Percentiles rank a stretch among this genome's conserved stretches.
Evolutionary conservation across 2,329 filamentous ascomycete genomes (phyloP).

Genomic region (Metarhizium guizhouense): DNA sequence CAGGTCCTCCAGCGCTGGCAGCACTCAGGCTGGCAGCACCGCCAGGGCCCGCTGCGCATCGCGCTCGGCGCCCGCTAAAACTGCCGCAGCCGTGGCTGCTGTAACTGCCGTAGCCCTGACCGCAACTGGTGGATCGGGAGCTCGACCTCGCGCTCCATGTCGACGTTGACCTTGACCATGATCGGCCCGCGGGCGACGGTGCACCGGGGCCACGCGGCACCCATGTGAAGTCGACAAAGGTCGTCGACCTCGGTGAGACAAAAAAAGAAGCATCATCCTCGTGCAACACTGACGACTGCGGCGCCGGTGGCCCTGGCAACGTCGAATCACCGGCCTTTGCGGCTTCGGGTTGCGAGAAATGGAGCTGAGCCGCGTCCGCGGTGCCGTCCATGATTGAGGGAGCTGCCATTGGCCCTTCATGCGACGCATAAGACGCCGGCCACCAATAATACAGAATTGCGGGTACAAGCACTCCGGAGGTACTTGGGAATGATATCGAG

Average conservation of each 20-base stretch:
- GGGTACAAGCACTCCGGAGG: too few relatives aligned
- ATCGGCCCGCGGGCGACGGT: too few relatives aligned
- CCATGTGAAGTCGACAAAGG: constrained; percentile 6
- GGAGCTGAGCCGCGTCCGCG: too few relatives aligned
- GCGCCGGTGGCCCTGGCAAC: background rate
- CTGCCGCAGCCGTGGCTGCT: background rate
- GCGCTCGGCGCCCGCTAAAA: background rate
- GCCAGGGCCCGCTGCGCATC: too few relatives aligned
- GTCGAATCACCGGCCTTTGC: background rate
- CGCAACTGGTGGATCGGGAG: background rate
- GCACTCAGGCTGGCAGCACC: too few relatives aligned
- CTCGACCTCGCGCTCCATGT: too few relatives aligned
- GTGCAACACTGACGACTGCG: background rate
- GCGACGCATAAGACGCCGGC: too few relatives aligned
- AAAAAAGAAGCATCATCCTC: too few relatives aligned
- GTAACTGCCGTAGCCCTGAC: background rate
- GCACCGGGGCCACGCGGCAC: background rate
- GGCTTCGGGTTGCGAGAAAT: background rate
- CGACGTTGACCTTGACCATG: too few relatives aligned
- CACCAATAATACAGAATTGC: background rate
- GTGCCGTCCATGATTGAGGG: background rate
- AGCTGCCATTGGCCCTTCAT: background rate
- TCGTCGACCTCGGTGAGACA: background rate
- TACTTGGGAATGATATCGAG: too few relatives aligned
- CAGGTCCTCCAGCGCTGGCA: too few relatives aligned